phyloP scores from a whole-genome alignment of 345 rosid genomes.

The Heritiera littoralis region DNA sequence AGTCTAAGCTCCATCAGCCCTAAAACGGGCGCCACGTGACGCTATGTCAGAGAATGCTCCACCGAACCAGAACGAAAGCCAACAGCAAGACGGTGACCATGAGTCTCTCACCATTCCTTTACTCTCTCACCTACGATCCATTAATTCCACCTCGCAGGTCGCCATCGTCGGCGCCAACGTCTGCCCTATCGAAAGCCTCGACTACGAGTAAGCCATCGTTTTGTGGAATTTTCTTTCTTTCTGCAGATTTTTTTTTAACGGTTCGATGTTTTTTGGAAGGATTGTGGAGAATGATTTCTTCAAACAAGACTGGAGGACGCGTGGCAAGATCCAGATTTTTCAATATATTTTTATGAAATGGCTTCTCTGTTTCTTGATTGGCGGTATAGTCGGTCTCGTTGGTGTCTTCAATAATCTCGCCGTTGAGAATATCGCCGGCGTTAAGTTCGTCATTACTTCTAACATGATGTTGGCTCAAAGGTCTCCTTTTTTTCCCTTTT shows the following conservation, averaged over 20 bases:
- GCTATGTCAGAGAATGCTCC: slow-evolving; percentile 12
- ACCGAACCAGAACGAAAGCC: slow-evolving; percentile 13
- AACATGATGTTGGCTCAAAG: slow-evolving; percentile 72
- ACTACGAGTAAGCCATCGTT: slow-evolving; percentile 61
- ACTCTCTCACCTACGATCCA: slow-evolving; percentile 44
- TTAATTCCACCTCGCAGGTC: slow-evolving; percentile 83
- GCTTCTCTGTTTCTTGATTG: slow-evolving; percentile 70
- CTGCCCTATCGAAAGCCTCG: slow-evolving; percentile 91
- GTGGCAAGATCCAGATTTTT: slow-evolving; percentile 60
- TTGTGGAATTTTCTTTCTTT: not conserved
- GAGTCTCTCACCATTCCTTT: slow-evolving; percentile 57
- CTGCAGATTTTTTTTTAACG: not conserved
- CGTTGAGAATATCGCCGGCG: slow-evolving; percentile 88
- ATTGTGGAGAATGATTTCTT: slow-evolving; percentile 84
- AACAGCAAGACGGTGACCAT: slow-evolving; percentile 25
- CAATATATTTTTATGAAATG: slow-evolving; percentile 86
- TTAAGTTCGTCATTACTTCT: slow-evolving; percentile 84
- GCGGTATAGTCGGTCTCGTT: slow-evolving; percentile 65
- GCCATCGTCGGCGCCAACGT: slow-evolving; percentile 83
- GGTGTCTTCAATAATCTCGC: slow-evolving; percentile 85
- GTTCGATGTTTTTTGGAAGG: slow-evolving; percentile 32
- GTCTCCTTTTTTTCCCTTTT: slow-evolving; percentile 29
- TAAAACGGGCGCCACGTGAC: not conserved
- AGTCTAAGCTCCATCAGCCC: not conserved
- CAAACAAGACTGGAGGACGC: slow-evolving; percentile 89